Base-by-base conservation (phyloP, 2,329 filamentous ascomycete genomes). In the Sporothrix sp. region DNA sequence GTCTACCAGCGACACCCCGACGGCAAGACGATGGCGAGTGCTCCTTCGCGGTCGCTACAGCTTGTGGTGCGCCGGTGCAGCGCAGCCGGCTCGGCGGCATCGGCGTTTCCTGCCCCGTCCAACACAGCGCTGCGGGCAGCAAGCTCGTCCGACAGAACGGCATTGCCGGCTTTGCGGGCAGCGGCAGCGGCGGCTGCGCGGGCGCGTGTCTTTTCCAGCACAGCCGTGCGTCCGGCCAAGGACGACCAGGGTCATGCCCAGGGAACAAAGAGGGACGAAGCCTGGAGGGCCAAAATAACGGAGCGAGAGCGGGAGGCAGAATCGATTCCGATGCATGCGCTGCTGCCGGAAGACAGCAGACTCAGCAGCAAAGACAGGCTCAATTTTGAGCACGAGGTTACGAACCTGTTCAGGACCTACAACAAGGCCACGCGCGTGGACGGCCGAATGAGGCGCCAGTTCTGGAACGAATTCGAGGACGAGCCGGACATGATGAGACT, bases 391-490 rank as follows among this genome's bases (percentile, higher is more conserved):
- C 38, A 45, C 36, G 9, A 28, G 28, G 6, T 54, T 8, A 10
- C 32, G 20, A 48, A 51, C n/a, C 18, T 52, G 51, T 28, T 45
- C 10, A 10, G 11, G 10, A 5, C 46, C 21, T 36, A 50, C 10
- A 20, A n/a, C 8, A 3, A n/a, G 2, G 52, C 36, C 18, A 11
- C 37, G 10, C 46, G 38, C 13, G 27, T 9, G 9, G 18, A 35
- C 11, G 48, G 47, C 25, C 25, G 33, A 30, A 46, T 11, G 66
- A 65, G 57, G 67, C 58, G 57, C 39, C 66, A 65, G 4, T 74
- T 76, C 52, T 77, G 73, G 73, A 71, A 67, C 56, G 67, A 70
- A 35, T 69, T 71, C n/a, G 74, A 75, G 56, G 63, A 65, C 13
- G 72, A 75, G 45, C 64, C 66, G 8, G 71, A 75, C 40, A 65